Evolutionary conservation across 805 yeast genomes (phyloP), one percentile per base, ranked within the genome.

Genomic region (Kodamaea hsintzibuensis): DNA sequence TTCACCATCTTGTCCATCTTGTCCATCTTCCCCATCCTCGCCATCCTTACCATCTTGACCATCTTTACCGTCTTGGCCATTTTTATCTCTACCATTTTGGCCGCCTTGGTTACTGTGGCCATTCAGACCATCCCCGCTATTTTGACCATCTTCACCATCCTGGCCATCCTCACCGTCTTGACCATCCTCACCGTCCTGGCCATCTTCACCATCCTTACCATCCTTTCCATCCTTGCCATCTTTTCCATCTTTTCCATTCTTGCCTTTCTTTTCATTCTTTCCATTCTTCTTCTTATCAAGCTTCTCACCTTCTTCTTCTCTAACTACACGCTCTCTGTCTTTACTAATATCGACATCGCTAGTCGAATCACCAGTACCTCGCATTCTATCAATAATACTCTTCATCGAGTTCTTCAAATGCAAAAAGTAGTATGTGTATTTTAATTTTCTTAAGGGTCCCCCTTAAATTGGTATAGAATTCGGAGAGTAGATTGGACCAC

Each of bases 371-470:
- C 35, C 10, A 30, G 13, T 30, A 30, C 35, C 35, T 30, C 35
- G 35, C 35, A 12, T 30, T 30, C 35, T 30, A 30, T 30, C 35
- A 30, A 3, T 30, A 8, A 5, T 12, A 8, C 35, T 30, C 35
- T 30, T 30, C 35, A 30, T 30, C 35, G 35, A 8, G 13, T 12
- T 27, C 35, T 22, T 22, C 25, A 3, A 22, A 22, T 22, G 25
- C 25, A 30, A 30, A 30, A 30, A 30, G 35, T 12, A 30, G 35
- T 30, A 30, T 30, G 8, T 30, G 35, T 42, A 14, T 42, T 42
- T 42, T 42, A 42, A 42, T 42, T 42, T 42, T 18, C 22, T 9
- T 22, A 42, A 22, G 45, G 45, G 19, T 22, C 45, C 45, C 45
- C 45, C 45, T 42, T 42, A 42, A 42, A 42, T 18, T 42, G 35